Conservation (phyloP, 257 asterid genomes). For the Thymus quinquecostatus region DNA sequence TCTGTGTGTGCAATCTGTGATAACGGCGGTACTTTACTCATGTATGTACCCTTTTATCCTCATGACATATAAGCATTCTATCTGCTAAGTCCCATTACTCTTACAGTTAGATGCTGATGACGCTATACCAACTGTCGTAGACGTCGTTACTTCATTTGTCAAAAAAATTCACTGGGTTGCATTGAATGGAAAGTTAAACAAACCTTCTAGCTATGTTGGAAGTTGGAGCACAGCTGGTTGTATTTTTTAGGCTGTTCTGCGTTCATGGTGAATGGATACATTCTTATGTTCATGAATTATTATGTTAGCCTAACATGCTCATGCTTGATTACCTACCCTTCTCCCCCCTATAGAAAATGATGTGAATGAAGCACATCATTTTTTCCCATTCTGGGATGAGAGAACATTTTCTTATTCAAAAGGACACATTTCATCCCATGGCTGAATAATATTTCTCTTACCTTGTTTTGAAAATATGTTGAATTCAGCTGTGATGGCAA, state of each 20-base stretch:
- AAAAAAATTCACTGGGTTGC: not conserved
- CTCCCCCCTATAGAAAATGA: not conserved
- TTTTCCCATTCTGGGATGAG: not conserved
- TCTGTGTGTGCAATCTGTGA: conserved; percentile 73
- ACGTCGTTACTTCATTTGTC: not conserved
- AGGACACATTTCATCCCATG: not conserved
- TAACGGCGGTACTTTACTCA: conserved; percentile 17
- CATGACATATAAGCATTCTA: conserved; percentile 8
- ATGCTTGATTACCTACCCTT: not conserved
- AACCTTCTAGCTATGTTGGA: not conserved
- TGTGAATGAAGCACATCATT: not conserved
- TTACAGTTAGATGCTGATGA: not conserved
- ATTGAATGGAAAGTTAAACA: not conserved
- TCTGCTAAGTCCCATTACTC: not conserved
- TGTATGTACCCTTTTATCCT: conserved; percentile 28
- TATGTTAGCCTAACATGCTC: not conserved
- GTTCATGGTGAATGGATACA: not conserved
- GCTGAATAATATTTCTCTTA: conserved; percentile 14
- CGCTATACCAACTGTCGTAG: not conserved
- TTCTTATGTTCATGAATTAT: not conserved
- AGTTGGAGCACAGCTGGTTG: not conserved
- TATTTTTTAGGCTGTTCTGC: not conserved
- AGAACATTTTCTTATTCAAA: not conserved
- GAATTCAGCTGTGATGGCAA: conserved; percentile 77
- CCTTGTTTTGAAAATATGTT: conserved; percentile 2